Base-by-base conservation (phyloP, 495 filamentous ascomycete genomes). In the Hamigera avellanea region DNA sequence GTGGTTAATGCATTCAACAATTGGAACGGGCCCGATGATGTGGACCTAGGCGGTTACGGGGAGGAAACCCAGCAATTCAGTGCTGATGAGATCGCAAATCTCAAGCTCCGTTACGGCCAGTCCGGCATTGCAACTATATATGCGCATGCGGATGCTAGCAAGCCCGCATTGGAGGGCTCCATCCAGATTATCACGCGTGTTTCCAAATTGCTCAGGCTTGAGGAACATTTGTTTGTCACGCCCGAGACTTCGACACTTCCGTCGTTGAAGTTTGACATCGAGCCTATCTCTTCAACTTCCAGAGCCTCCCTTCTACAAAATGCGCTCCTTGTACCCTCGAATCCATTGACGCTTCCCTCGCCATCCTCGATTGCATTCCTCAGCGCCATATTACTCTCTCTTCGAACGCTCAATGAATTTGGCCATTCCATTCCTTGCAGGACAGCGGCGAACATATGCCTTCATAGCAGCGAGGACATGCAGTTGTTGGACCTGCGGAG, bases 21-120 rank as follows among this genome's bases (percentile, higher is more conserved):
- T 35, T 95, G 87, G 87, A 73, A 79, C 47, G 87, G 87, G 0
- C 86, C 87, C 2, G 61, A 62, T 32, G 86, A 93, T 59, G 67
- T 84, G 15, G 87, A 93, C 46, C 51, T 87, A 28, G 86, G 80
- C 13, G 82, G 78, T 6, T 86, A 78, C 57, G 72, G 62, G 8
- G 59, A 68, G 1, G 59, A 48, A 1, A 53, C 44, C 3, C 43
- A 49, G 26, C 67, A 68, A 49, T 36, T 78, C 6, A 57, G 67
- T 29, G 67, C 75, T 8, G 62, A 75, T 2, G 63, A 72, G 10
- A 59, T 64, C 21, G 61, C 59, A 26, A 54, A 72, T 35, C 57
- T 87, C 6, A 67, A 75, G 23, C 49, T 52, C 31, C 66, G 70
- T 37, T 94, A 89, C 52, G 79, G 75, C 4, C 81, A 83, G 44